Evolutionary conservation across 768 basidiomycete genomes (phyloP), one percentile per base, ranked within the genome.

Genomic region (Ephemerocybe angulata): DNA sequence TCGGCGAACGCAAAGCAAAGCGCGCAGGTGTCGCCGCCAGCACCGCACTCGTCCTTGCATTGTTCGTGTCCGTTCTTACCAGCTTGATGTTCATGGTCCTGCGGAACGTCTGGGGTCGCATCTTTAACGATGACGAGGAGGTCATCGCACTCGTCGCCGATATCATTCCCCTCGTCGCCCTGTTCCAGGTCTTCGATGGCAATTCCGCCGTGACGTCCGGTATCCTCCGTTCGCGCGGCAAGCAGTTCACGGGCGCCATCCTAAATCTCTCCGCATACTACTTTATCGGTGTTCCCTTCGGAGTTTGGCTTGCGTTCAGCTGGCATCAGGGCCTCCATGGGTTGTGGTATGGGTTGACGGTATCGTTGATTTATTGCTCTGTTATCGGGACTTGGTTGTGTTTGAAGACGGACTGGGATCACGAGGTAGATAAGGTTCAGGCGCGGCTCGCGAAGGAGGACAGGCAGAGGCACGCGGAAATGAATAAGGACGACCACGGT

Each of bases 161-260:
- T 2, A 85, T 93, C 52, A 65, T 94, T 13, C 90, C 90, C 0
- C 73, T 90, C 7, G 84, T 96, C 4, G 83, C 86, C 7, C 72
- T 89, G 25, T 89, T 86, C 76, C 89, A 97, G 68, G 83, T 96
- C 3, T 88, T 94, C 54, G 96, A 99, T 62, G 91, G 87, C 1
- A 75, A 84, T 11, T 66, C 79, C 2, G 85, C 80, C 0, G 81
- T 93, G 4, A 78, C 83, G 0, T 80, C 78, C 6, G 94, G 94
- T 2, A 82, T 97, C 57, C 76, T 98, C 52, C 80, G 96, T 41
- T 88, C 94, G 0, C 74, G 84, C 35, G 94, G 94, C 21, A 89
- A 87, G 68, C 89, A 90, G 80, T 78, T 84, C 55, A 77, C 80
- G 0, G 90, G 91, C 3, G 92, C 93, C 0, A 49, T 94, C 11